Conservation (phyloP, 331 rosid species). For the Dryas integrifolia region DNA sequence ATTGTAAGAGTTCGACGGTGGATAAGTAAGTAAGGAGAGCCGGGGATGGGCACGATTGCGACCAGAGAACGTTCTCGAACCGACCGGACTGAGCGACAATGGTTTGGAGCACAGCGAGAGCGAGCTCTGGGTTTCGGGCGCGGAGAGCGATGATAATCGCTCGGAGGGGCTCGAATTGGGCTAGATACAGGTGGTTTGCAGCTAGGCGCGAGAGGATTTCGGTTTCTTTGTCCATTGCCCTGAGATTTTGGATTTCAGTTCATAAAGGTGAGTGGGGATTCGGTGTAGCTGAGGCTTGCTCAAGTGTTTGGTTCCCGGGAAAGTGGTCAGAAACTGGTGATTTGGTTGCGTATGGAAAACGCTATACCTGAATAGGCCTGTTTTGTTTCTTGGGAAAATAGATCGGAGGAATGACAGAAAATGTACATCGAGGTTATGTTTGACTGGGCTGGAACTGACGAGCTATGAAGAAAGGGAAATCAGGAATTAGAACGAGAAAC, state of each 20-base stretch:
- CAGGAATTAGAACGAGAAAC: background rate
- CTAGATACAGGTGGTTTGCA: conserved; percentile 79
- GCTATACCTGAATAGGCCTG: background rate
- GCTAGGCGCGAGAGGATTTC: conserved; percentile 77
- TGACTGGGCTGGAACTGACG: background rate
- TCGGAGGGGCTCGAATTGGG: conserved; percentile 86
- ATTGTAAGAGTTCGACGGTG: conserved; percentile 68
- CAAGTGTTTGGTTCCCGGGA: conserved; percentile 14
- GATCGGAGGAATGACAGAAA: conserved; percentile 3
- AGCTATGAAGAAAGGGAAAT: background rate
- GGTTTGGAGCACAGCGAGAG: conserved; percentile 73
- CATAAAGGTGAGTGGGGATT: conserved; percentile 16
- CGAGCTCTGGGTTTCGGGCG: conserved; percentile 63
- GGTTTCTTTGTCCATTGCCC: conserved; percentile 65
- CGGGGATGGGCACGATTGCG: conserved; percentile 74
- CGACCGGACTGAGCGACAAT: conserved; percentile 78
- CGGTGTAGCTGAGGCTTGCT: background rate
- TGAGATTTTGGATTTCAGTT: conserved; percentile 26
- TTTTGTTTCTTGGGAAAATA: background rate
- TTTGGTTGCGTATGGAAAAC: background rate
- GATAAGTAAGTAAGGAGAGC: conserved; percentile 70
- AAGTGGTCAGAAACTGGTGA: background rate
- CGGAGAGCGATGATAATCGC: conserved; percentile 75
- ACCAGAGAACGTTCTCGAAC: conserved; percentile 62
- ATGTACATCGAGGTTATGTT: background rate